Evolutionary conservation across 2,329 filamentous ascomycete species (phyloP).

Genomic region (Drechslerella dactyloides): DNA sequence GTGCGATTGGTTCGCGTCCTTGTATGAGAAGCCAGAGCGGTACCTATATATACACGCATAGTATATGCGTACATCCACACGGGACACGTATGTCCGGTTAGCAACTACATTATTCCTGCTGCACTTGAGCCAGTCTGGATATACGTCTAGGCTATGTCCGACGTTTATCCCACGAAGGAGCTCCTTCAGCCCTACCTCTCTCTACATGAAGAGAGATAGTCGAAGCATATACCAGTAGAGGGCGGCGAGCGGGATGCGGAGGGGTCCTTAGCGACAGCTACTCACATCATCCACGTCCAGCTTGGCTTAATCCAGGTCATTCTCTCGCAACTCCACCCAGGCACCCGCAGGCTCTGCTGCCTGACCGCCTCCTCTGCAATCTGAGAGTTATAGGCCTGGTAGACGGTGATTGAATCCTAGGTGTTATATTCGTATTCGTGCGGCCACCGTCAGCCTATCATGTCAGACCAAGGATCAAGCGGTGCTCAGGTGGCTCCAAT

Average conservation of each 20-base stretch:
- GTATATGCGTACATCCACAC: constrained; percentile 39
- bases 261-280: constrained; percentile 35
- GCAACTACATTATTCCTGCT: too few species aligned
- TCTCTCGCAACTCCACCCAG: constrained; percentile 63
- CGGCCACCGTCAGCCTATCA: too few species aligned
- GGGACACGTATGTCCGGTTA: constrained; percentile 42
- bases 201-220: too few species aligned
- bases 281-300: constrained; percentile 64
- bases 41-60: constrained; percentile 58
- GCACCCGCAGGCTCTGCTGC: constrained; percentile 64
- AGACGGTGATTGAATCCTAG: constrained; percentile 65
- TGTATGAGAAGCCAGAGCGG: constrained; percentile 67
- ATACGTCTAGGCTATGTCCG: too few species aligned
- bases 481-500: too few species aligned
- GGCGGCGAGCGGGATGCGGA: too few species aligned
- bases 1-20: constrained; percentile 64
- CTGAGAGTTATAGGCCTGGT: constrained; percentile 66
- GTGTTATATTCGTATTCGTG: too few species aligned
- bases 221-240: too few species aligned
- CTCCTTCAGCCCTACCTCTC: too few species aligned
- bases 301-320: constrained; percentile 73
- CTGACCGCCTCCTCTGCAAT: constrained; percentile 65
- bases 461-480: too few species aligned
- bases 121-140: too few species aligned
- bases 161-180: too few species aligned